Base-by-base conservation (phyloP, 164 flowering plant species). In the Umbilicus rupestris region DNA sequence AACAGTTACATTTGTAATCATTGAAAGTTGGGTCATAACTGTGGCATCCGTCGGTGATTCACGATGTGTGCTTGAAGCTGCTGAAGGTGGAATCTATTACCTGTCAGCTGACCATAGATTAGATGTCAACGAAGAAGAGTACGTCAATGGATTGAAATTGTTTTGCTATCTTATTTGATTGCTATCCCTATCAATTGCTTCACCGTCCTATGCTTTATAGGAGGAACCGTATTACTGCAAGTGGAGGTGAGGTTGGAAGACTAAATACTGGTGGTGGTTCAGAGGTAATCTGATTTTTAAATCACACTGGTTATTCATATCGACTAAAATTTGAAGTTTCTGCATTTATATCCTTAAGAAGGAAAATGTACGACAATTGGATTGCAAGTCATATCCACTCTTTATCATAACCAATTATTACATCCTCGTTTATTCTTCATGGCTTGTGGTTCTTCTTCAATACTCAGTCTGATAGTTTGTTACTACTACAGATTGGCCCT, bases 11-110 rank as follows among this genome's bases (percentile, higher is more conserved):
- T 88, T 94, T 77, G 88, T 80, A 33, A 87, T 94, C 65, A 82
- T 94, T 66, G 99, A 94, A 77, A 96, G 96, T 66, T 89, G 88
- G 93, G 81, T 87, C 17, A 62, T 94, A 52, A 89, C 96, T 49
- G 97, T 91, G 69, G 99, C 93, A 66, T 94, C 99, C n/a, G 99
- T 94, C 69, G 99, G 99, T 60, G 99, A 94, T 80, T 94, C 99
- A 28, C 92, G 85, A 39, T 92, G 96, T 73, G 76, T 87, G 64
- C 87, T 94, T 78, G 97, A 94, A 79, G 81, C 98, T 70, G 88
- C 97, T 80, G 99, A 94, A 73, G 97, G 99, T 59, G 81, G 69
- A 44, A 69, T 89, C 57, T 84, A 84, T 78, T 79, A 81, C 71
- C 78, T 94, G 71, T 87, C 97, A 26, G 96, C 95, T 67, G 99